Percentiles rank a stretch among this genome's conserved stretches.
Conservation (phyloP, 306 rosid genomes). For the Purshia tridentata region DNA sequence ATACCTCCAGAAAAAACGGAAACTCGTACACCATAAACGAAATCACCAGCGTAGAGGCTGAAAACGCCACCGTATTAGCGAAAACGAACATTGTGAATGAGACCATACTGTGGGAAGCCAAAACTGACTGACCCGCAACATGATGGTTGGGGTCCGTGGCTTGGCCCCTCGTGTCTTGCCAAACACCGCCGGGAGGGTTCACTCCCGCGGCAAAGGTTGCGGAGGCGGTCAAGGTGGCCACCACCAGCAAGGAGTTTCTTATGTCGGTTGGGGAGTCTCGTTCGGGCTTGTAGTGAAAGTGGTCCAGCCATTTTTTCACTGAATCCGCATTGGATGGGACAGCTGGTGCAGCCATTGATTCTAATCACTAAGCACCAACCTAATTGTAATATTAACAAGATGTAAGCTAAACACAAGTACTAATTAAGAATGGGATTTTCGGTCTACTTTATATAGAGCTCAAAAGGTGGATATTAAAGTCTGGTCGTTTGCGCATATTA, state of each 20-base stretch:
- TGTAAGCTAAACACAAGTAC: too few relatives aligned
- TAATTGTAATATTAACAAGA: too few relatives aligned
- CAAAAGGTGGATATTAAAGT: too few relatives aligned
- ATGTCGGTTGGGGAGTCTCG: not conserved
- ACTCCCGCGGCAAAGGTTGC: conserved; percentile 4
- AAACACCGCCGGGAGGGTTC: conserved; percentile 4
- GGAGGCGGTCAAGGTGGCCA: not conserved
- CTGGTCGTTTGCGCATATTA: too few relatives aligned
- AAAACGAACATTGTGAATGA: not conserved
- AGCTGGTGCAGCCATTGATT: too few relatives aligned
- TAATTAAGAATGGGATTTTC: too few relatives aligned
- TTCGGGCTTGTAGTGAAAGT: not conserved
- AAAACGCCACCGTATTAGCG: not conserved
- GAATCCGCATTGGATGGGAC: not conserved
- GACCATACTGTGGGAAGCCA: not conserved
- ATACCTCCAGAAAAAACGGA: not conserved
- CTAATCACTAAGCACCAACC: too few relatives aligned
- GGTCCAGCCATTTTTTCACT: not conserved
- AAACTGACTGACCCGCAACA: not conserved
- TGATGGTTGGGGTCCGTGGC: not conserved
- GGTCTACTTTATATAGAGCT: too few relatives aligned
- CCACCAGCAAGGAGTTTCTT: not conserved
- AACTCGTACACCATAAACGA: not conserved
- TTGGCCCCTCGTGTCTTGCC: not conserved
- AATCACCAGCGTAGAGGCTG: not conserved